phyloP scores from a whole-genome alignment of 2,329 filamentous ascomycete genomes.

The Botrytis tulipae region DNA sequence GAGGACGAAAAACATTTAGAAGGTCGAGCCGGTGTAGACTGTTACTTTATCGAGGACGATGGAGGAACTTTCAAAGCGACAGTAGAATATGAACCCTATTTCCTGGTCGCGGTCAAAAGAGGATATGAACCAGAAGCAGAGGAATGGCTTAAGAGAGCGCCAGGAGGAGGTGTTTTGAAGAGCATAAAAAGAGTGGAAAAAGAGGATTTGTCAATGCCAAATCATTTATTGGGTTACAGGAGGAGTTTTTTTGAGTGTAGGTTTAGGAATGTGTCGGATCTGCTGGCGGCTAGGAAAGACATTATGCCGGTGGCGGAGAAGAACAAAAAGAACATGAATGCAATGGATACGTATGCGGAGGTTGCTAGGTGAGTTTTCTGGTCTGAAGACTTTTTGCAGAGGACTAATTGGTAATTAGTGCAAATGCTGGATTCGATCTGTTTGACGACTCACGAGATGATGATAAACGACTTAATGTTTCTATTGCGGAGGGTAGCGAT shows the following conservation, averaged over 20 bases:
- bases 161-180: conserved; percentile 79
- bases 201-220: conserved; percentile 92
- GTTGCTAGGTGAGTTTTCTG: conserved; percentile 69
- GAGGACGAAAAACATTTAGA: conserved; percentile 80
- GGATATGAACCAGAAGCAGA: conserved; percentile 91
- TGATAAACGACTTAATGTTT: conserved; percentile 73
- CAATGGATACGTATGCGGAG: conserved; percentile 98
- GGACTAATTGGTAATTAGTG: conserved; percentile 46
- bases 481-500: conserved; percentile 86
- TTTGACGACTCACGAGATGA: conserved; percentile 86
- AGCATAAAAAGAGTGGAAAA: conserved; percentile 75
- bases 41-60: conserved; percentile 93
- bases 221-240: conserved; percentile 88
- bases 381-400: not conserved
- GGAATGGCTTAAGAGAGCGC: conserved; percentile 83
- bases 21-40: conserved; percentile 87
- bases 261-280: conserved; percentile 83
- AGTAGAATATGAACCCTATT: conserved; percentile 94
- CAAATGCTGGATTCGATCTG: conserved; percentile 83
- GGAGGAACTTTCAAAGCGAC: conserved; percentile 88
- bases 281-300: conserved; percentile 79
- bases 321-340: conserved; percentile 93
- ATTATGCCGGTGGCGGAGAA: conserved; percentile 91
- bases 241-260: conserved; percentile 82
- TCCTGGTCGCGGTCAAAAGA: conserved; percentile 84